phyloP scores from a whole-genome alignment of 2,329 filamentous ascomycete species.

The Talaromyces sp. region DNA sequence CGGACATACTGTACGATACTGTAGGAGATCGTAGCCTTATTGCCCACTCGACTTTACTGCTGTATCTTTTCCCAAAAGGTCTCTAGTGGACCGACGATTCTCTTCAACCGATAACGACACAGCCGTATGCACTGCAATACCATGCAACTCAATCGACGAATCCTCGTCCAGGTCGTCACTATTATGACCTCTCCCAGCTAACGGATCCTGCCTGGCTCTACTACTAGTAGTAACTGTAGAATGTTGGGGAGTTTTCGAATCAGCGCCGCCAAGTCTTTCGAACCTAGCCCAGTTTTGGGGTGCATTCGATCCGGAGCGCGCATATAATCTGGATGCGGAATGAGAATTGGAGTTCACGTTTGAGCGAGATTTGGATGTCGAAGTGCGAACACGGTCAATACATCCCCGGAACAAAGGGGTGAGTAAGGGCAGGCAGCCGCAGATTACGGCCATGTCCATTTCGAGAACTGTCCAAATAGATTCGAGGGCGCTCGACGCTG shows the following conservation, averaged over 20 bases:
- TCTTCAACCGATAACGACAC: neutral
- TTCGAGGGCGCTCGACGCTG: conserved; percentile 3
- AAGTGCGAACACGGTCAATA: neutral
- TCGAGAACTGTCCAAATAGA: conserved; percentile 2
- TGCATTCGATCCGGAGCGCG: neutral
- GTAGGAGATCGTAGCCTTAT: too few relatives aligned
- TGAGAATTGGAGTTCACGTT: neutral
- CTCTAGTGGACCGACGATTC: neutral
- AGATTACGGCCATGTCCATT: conserved; percentile 19
- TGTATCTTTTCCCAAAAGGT: too few relatives aligned
- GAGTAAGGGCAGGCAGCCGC: conserved; percentile 19
- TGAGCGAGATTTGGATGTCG: neutral
- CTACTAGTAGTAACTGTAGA: neutral
- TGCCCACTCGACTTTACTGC: too few relatives aligned
- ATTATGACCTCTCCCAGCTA: neutral
- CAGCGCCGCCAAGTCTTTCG: neutral
- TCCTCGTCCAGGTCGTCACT: neutral
- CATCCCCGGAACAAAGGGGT: conserved; percentile 17
- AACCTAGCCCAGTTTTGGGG: neutral
- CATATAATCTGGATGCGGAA: neutral
- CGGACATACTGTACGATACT: too few relatives aligned
- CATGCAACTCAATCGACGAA: conserved; percentile 1
- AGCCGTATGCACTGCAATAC: neutral
- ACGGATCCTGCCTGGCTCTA: neutral
- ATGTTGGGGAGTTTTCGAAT: neutral